phyloP scores from a whole-genome alignment of 768 basidiomycete genomes.

The Tylopilus sp. region DNA sequence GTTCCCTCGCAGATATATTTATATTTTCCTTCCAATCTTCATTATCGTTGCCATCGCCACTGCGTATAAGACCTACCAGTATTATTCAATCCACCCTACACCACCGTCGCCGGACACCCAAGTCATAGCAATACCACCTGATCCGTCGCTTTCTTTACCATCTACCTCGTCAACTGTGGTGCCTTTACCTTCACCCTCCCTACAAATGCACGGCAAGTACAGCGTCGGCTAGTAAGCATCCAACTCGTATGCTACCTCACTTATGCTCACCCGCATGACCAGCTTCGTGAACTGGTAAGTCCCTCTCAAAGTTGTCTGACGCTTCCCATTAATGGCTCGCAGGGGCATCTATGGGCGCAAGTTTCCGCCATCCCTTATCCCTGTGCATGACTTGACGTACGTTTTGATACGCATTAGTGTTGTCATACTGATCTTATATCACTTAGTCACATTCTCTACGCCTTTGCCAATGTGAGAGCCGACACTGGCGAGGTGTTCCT shows the following conservation, averaged over 20 bases:
- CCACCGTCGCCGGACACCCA: slow-evolving; percentile 10
- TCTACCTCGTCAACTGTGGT: slow-evolving; percentile 5
- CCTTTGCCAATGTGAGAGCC: slow-evolving; percentile 84
- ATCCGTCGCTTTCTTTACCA: slow-evolving; percentile 1
- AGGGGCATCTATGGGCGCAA: slow-evolving; percentile 97
- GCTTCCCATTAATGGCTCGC: slow-evolving; percentile 5
- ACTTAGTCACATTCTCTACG: slow-evolving; percentile 80
- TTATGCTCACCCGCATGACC: slow-evolving; percentile 5
- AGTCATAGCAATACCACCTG: slow-evolving; percentile 4
- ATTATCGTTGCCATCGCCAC: slow-evolving; percentile 37
- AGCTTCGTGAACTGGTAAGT: slow-evolving; percentile 78
- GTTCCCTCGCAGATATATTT: slow-evolving; percentile 28
- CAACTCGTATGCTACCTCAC: background rate
- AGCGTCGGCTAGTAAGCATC: slow-evolving; percentile 76
- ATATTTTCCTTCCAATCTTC: slow-evolving; percentile 37
- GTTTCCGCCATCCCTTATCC: slow-evolving; percentile 83
- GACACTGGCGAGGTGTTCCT: slow-evolving; percentile 85
- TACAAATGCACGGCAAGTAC: slow-evolving; percentile 55
- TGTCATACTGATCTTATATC: slow-evolving; percentile 1
- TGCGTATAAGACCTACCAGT: slow-evolving; percentile 42
- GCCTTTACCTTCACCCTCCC: slow-evolving; percentile 22
- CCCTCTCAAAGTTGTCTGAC: background rate
- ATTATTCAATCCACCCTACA: slow-evolving; percentile 28
- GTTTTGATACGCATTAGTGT: slow-evolving; percentile 23
- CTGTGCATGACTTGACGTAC: slow-evolving; percentile 81